Conservation (phyloP, 441 rosid genomes). For the Isatis lusitanica region DNA sequence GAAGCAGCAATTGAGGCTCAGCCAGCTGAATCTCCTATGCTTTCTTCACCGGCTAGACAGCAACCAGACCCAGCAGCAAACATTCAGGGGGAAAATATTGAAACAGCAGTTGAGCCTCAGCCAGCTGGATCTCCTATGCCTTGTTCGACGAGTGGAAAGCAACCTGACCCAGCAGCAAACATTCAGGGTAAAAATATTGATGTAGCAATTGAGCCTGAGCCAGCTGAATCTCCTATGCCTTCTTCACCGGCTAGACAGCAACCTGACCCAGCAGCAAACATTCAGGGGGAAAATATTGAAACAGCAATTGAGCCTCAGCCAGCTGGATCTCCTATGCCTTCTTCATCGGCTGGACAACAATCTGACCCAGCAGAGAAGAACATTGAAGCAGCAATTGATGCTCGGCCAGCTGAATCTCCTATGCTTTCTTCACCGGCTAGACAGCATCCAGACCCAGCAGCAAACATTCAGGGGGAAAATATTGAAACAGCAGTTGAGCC, state of each 20-base stretch:
- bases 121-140: neutral
- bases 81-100: neutral
- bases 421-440: constrained; percentile 14
- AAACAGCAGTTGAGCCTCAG: constrained; percentile 16
- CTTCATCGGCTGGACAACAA: constrained; percentile 2
- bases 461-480: too few species aligned
- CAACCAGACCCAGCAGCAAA: constrained; percentile 18
- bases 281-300: neutral
- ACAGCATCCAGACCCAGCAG: constrained; percentile 16
- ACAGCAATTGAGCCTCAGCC: constrained; percentile 15
- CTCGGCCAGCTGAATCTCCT: constrained; percentile 5
- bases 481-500: constrained; percentile 13
- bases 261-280: constrained; percentile 14
- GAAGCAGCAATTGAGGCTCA: constrained; percentile 9
- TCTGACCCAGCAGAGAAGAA: neutral
- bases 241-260: constrained; percentile 24
- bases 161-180: constrained; percentile 14
- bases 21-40: constrained; percentile 4
- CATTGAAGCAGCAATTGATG: constrained; percentile 14
- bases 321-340: constrained; percentile 6
- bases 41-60: constrained; percentile 24
- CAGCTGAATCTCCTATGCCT: constrained; percentile 14
- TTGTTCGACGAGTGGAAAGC: constrained; percentile 14
- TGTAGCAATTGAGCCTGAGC: constrained; percentile 13
- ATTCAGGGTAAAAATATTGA: neutral